Percentiles rank a stretch among this genome's conserved stretches.
Evolutionary conservation across 2,329 filamentous ascomycete genomes (phyloP).

Genomic region (Colletotrichum navitas): DNA sequence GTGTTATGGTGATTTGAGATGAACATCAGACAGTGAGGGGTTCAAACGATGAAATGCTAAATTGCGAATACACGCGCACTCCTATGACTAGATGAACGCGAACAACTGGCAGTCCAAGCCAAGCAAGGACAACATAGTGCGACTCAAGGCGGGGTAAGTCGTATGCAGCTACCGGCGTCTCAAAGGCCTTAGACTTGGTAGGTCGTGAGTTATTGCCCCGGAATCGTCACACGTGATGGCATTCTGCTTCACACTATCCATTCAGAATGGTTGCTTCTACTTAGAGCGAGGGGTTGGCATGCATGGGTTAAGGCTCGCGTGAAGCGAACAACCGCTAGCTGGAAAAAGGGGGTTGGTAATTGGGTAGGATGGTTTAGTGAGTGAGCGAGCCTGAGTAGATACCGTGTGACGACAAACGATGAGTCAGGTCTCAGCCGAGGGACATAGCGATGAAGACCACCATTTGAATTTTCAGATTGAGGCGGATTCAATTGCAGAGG

Average conservation of each 20-base stretch:
- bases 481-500: too few relatives aligned
- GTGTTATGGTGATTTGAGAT: background rate
- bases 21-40: background rate
- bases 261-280: background rate
- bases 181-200: background rate
- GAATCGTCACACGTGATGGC: slow-evolving; percentile 20
- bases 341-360: background rate
- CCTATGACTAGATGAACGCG: background rate
- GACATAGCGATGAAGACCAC: too few relatives aligned
- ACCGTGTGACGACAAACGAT: background rate
- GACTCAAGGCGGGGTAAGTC: slow-evolving; percentile 14
- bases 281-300: slow-evolving; percentile 23
- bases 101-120: background rate
- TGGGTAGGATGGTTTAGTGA: too few relatives aligned
- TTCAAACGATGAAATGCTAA: background rate
- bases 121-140: background rate
- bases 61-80: background rate
- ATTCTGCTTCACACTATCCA: background rate
- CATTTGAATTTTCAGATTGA: background rate
- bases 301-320: background rate
- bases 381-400: background rate
- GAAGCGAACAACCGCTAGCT: background rate
- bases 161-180: slow-evolving; percentile 37
- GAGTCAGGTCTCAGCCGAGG: too few relatives aligned
- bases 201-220: background rate